These are phyloP conservation scores for Penicillium sp. DNA, from an alignment of 2,329 filamentous ascomycete genomes.

Conservation along the genomic window DNA sequence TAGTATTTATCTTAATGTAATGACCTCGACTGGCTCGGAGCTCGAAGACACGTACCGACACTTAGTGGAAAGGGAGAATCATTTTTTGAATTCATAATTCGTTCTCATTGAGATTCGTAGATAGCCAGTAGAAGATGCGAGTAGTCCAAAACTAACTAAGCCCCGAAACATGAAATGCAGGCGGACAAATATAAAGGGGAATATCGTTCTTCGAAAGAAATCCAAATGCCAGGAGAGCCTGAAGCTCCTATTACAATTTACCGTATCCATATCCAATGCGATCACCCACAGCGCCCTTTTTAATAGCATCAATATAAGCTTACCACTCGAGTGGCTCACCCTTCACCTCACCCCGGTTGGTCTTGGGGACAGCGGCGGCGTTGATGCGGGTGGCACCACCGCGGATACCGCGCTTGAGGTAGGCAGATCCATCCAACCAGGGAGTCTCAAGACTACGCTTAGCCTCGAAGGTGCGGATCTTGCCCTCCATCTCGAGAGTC, in stretches of 20 bases:
- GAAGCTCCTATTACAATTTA: slow-evolving; percentile 6
- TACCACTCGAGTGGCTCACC: slow-evolving; percentile 90
- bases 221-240: slow-evolving; percentile 8
- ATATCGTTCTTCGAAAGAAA: slow-evolving; percentile 21
- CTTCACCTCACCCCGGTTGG: slow-evolving; percentile 81
- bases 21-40: not conserved
- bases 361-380: slow-evolving; percentile 75
- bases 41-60: slow-evolving; percentile 1
- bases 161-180: slow-evolving; percentile 10
- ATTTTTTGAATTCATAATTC: slow-evolving; percentile 21
- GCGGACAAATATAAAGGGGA: slow-evolving; percentile 17
- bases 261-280: slow-evolving; percentile 12
- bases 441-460: slow-evolving; percentile 76
- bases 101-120: slow-evolving; percentile 26
- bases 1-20: slow-evolving; percentile 9
- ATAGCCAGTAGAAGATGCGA: slow-evolving; percentile 9
- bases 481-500: slow-evolving; percentile 87
- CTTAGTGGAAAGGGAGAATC: not conserved
- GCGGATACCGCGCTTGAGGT: slow-evolving; percentile 63
- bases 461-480: slow-evolving; percentile 81
- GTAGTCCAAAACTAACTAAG: slow-evolving; percentile 13
- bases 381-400: slow-evolving; percentile 61
- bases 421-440: slow-evolving; percentile 86
- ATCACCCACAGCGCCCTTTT: slow-evolving; percentile 7
- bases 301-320: slow-evolving; percentile 19